These are phyloP conservation scores for Arabidopsis thaliana DNA, from an alignment of 345 rosid genomes.

Conservation along the genomic window TAIR10.1 NC_003076.8:26013001-26013500, in stretches of 20 bases:
- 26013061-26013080: slow-evolving; percentile 25
- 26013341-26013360: slow-evolving; percentile 60
- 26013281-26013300: slow-evolving; percentile 50
- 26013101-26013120: background rate
- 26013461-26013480: slow-evolving; percentile 60
- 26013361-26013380: slow-evolving; percentile 52
- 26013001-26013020: slow-evolving; percentile 27
- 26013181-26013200: slow-evolving; percentile 9
- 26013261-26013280: slow-evolving; percentile 51
- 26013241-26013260: background rate
- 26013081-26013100: background rate
- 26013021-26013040: slow-evolving; percentile 34
- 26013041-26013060: background rate
- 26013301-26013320: slow-evolving; percentile 45
- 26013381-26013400: slow-evolving; percentile 50
- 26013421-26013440: slow-evolving; percentile 41
- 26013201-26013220: slow-evolving; percentile 16
- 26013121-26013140: slow-evolving; percentile 4
- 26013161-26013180: background rate
- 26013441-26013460: slow-evolving; percentile 48
- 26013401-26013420: slow-evolving; percentile 38
- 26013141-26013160: slow-evolving; percentile 9
- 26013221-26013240: background rate
- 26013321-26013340: slow-evolving; percentile 67
- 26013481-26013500: slow-evolving; percentile 51